phyloP scores from a whole-genome alignment of 2,329 filamentous ascomycete genomes.

The Tolypocladium pustulatum region DNA sequence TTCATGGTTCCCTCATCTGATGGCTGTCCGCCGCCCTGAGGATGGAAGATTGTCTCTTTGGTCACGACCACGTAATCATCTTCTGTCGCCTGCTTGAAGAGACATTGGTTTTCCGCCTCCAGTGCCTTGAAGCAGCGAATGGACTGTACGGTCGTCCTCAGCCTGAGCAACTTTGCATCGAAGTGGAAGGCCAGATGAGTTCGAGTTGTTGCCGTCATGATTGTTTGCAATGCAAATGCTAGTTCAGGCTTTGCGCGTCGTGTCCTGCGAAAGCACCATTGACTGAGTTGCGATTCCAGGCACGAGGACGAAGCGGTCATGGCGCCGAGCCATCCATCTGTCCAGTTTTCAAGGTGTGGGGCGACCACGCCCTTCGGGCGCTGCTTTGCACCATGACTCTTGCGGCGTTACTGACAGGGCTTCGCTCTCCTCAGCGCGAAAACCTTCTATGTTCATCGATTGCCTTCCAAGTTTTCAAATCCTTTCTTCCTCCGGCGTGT shows the following conservation, averaged over 20 bases:
- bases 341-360: neutral
- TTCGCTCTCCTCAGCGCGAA: neutral
- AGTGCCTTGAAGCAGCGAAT: slow-evolving; percentile 39
- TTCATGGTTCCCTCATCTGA: slow-evolving; percentile 53
- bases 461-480: neutral
- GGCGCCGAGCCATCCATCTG: neutral
- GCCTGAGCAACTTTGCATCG: slow-evolving; percentile 29
- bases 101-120: slow-evolving; percentile 35
- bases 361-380: neutral
- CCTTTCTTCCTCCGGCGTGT: neutral
- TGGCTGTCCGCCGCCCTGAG: slow-evolving; percentile 65
- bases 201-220: slow-evolving; percentile 4
- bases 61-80: slow-evolving; percentile 49
- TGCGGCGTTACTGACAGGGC: neutral
- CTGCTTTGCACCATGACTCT: neutral
- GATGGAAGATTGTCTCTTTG: slow-evolving; percentile 61
- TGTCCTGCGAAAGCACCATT: neutral
- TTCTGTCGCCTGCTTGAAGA: slow-evolving; percentile 47
- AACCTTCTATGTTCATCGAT: neutral
- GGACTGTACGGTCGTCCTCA: slow-evolving; percentile 32
- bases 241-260: neutral
- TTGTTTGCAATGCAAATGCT: too few relatives aligned
- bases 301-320: neutral
- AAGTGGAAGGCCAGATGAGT: slow-evolving; percentile 35
- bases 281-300: neutral